Base-by-base conservation (phyloP, 2,329 filamentous ascomycete species). In the Aspergillus sp. region DNA sequence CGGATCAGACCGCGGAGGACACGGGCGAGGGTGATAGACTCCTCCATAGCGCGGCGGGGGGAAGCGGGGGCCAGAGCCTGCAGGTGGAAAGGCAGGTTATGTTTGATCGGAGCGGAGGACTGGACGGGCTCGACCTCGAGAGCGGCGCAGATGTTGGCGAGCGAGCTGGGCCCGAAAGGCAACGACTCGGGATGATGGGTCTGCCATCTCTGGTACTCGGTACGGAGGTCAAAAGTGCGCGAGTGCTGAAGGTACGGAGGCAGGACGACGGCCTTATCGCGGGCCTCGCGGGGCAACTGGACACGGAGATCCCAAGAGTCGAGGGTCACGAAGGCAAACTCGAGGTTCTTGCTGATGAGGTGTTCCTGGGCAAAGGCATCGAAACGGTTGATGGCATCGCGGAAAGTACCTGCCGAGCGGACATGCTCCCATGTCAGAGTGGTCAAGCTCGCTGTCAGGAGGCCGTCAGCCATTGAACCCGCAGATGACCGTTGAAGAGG, bases 371-470 rank as follows among this genome's bases (percentile, higher is more conserved):
- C 90, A 70, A 96, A 98, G 54, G 85, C 79, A 72, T 95, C 90
- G 74, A 98, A 96, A 60, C 89, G 88, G 72, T 87, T 88, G 74
- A 98, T 86, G 59, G 93, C 93, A 74, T 97, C 93, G 62, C 91
- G 85, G 82, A 97, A 98, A 59, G 90, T 91, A 59, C 93, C 93
- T 68, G 93, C 91, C 71, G 91, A 94, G 68, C 91, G 87, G 68
- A 98, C 93, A 75, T 98, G 91, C 72, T 98, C 93, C 93, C 93
- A 98, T 47, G 93, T 97, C 62, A 98, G 78, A 57, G 93, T 98
- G 41, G 93, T 98, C 69, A 98, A 78, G 75, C 90, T 96, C 67
- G 93, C 90, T 96, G 52, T 49, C 68, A 50, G 52, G 54, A 57
- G 54, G 57, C 49, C 48, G 56, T 61, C 55, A 61, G 59, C 54